Evolutionary conservation across 1,139 yeast genomes (phyloP).

Genomic region (Nadsonia starkeyi-henricii): DNA sequence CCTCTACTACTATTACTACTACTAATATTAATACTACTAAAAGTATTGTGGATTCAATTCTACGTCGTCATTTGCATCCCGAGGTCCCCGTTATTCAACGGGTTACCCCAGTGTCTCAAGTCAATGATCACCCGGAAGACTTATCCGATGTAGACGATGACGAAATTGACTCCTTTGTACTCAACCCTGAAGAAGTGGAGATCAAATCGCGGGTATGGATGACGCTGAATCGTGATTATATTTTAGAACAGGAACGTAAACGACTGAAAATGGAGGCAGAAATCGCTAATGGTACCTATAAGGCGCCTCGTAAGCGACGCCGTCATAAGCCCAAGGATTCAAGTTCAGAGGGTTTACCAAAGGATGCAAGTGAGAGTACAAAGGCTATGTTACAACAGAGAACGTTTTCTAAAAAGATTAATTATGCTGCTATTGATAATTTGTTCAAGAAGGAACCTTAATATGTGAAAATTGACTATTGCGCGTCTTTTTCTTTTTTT

Average conservation of each 20-base stretch:
- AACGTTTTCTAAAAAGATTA: conserved; percentile 72
- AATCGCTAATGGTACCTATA: conserved; percentile 29
- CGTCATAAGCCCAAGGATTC: conserved; percentile 16
- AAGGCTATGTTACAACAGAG: conserved; percentile 55
- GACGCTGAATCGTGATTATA: conserved; percentile 72
- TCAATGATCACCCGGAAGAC: conserved; percentile 47
- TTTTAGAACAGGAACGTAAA: conserved; percentile 75
- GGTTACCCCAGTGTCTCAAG: conserved; percentile 25
- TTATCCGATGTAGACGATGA: conserved; percentile 74
- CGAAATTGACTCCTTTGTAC: conserved; percentile 45
- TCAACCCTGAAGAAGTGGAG: conserved; percentile 52
- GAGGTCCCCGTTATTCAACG: not conserved
- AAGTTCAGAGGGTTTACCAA: conserved; percentile 9
- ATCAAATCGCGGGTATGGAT: conserved; percentile 78
- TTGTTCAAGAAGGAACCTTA: conserved; percentile 30
- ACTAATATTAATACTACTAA: not conserved
- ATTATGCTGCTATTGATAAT: conserved; percentile 62
- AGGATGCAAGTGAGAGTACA: conserved; percentile 31
- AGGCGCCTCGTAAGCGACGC: conserved; percentile 24
- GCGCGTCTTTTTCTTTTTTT: too few relatives aligned
- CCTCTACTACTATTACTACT: not conserved
- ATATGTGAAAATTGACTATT: too few relatives aligned
- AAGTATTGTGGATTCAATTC: conserved; percentile 1
- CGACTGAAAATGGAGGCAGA: conserved; percentile 80
- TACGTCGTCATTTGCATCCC: not conserved